phyloP scores from a whole-genome alignment of 2,329 filamentous ascomycete genomes.

The Teratosphaeria epicoccoides region DNA sequence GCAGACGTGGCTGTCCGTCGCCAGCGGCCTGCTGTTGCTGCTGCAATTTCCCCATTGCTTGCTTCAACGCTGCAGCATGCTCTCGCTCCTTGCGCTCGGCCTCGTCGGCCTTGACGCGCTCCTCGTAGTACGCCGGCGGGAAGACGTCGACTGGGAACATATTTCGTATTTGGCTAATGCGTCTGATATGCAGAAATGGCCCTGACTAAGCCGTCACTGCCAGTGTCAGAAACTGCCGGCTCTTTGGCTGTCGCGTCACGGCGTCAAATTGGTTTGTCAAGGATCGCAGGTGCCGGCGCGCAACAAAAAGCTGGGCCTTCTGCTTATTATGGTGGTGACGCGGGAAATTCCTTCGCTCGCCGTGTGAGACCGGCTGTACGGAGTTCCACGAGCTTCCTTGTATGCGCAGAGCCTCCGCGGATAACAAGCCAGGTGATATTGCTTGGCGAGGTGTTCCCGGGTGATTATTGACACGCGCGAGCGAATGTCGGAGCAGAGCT shows the following conservation, averaged over 20 bases:
- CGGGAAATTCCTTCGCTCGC: too few species aligned
- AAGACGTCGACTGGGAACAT: constrained; percentile 26
- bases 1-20: constrained; percentile 7
- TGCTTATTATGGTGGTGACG: too few species aligned
- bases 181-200: not conserved
- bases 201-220: too few species aligned
- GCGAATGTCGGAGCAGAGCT: not conserved
- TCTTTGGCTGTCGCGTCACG: too few species aligned
- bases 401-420: not conserved
- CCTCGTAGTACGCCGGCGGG: constrained; percentile 23
- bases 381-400: not conserved
- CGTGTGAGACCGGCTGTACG: not conserved
- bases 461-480: not conserved
- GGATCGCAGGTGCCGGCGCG: too few species aligned
- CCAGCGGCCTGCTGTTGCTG: constrained; percentile 1
- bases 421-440: not conserved
- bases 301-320: too few species aligned
- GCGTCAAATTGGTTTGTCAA: too few species aligned
- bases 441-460: not conserved
- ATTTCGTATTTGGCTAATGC: not conserved
- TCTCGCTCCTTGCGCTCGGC: constrained; percentile 12
- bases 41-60: constrained; percentile 4
- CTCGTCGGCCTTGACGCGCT: constrained; percentile 18
- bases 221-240: too few species aligned
- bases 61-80: constrained; percentile 5